A percentile compares a stretch with the other conserved stretches of the same genome.
Evolutionary conservation across 1,284 basidiomycete species (phyloP).

Genomic region (Lentinus polychrous): DNA sequence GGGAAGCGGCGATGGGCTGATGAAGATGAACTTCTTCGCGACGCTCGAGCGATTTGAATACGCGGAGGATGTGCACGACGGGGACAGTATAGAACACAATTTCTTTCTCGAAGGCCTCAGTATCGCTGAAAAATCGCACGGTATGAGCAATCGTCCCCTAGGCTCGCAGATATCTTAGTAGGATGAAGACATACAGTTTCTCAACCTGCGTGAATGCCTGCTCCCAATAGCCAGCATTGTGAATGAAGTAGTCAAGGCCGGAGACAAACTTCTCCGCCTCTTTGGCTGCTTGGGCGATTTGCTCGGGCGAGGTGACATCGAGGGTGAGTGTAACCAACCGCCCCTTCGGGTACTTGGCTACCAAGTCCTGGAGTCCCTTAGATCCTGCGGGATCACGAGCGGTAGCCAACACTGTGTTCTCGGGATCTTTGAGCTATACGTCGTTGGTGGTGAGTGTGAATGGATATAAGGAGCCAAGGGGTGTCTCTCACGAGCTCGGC

Average conservation of each 20-base stretch:
- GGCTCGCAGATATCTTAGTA: neutral
- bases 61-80: neutral
- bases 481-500: neutral
- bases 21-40: neutral
- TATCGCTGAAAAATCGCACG: neutral
- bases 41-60: neutral
- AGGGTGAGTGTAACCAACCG: conserved; percentile 1
- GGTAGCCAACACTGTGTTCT: conserved; percentile 1
- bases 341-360: neutral
- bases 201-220: neutral
- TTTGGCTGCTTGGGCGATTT: conserved; percentile 1
- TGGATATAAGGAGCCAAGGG: too few species aligned
- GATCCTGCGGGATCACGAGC: neutral
- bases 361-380: neutral
- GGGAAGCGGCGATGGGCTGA: neutral
- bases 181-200: neutral
- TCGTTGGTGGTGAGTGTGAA: too few species aligned
- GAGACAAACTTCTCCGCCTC: neutral
- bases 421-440: conserved; percentile 4
- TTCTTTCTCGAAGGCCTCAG: neutral
- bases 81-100: neutral
- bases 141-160: neutral
- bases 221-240: conserved; percentile 1
- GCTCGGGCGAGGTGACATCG: neutral
- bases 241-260: conserved; percentile 4